Evolutionary conservation across 2,329 filamentous ascomycete species (phyloP), one percentile per base, ranked within the genome.

Genomic region (Hypomyces perniciosus): DNA sequence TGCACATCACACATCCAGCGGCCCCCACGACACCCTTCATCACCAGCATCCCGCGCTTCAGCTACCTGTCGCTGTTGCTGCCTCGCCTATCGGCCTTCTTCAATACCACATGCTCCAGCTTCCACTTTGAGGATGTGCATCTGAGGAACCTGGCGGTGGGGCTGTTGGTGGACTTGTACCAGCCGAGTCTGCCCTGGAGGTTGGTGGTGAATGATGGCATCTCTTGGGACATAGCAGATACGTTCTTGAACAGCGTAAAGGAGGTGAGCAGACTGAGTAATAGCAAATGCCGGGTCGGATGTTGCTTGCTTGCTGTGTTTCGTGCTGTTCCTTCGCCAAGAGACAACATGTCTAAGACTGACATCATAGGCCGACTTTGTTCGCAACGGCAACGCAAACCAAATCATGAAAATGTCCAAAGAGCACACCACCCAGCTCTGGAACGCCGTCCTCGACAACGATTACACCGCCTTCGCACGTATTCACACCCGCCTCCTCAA

Each of bases 331-430:
- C 8, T 35, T 12, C 12, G 33, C 12, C 33, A 35, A 35, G 33
- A 35, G 33, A 45, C 35, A n/a, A 6, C 20, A 28, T 44, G 6
- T 29, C 56, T 58, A 42, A 56, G 34, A n/a, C 44, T 51, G 40
- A 51, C 34, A 29, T 33, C 33, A 45, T 51, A 82, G 76, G 90
- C 91, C 30, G 90, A 96, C 68, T 95, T 90, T 59, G 75, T 95
- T 46, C 82, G 91, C 46, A 92, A 93, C 59, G 90, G 90, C 41
- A 93, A 87, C 48, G 90, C 89, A 12, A 90, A 92, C 65, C 85
- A 87, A 54, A 91, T 95, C 62, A 95, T 96, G 89, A 85, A 84
- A 48, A 74, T 96, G 62, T 90, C 86, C 54, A 91, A 90, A 65
- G 83, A 88, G 42, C 84, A 95, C 65, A 93, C 88, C 10, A 88